These are phyloP conservation scores for Hordeum marinum DNA, from an alignment of 176 grass and related monocot species.

Conservation along the genomic window DNA sequence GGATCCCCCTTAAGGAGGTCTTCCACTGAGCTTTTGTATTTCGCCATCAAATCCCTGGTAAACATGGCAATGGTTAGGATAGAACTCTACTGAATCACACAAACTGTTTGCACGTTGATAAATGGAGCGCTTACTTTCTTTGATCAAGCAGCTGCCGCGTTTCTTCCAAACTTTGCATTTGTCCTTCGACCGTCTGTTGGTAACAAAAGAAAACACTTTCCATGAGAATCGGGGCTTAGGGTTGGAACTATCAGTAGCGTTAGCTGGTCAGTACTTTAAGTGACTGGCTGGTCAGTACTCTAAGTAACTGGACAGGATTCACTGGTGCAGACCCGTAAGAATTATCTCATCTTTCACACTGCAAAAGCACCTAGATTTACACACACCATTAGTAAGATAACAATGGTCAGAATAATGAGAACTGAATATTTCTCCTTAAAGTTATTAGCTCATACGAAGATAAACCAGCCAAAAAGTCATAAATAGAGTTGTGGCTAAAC, in stretches of 20 bases:
- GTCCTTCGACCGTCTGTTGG: slow-evolving; percentile 34
- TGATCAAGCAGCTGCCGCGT: slow-evolving; percentile 34
- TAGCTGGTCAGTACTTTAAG: background rate
- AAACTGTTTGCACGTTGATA: background rate
- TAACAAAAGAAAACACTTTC: background rate
- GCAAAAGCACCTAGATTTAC: background rate
- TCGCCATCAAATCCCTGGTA: slow-evolving; percentile 38
- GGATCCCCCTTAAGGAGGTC: slow-evolving; percentile 28
- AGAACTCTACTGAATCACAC: background rate
- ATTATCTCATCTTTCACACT: background rate
- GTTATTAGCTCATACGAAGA: background rate
- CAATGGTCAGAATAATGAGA: background rate
- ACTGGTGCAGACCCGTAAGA: background rate
- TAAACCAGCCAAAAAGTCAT: background rate
- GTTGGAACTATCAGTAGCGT: background rate
- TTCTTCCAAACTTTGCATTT: slow-evolving; percentile 47
- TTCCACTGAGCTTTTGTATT: slow-evolving; percentile 40
- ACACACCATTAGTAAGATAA: background rate
- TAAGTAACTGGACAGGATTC: background rate
- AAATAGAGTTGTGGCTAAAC: background rate
- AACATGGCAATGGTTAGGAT: background rate
- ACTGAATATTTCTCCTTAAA: background rate
- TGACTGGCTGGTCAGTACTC: background rate
- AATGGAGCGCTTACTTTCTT: slow-evolving; percentile 32
- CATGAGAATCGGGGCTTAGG: background rate